Percentiles rank a stretch among this genome's conserved stretches.
These are phyloP conservation scores for Saccharomyces pastorianus DNA, from an alignment of 1,139 yeast genomes.

Conservation along the genomic window DNA sequence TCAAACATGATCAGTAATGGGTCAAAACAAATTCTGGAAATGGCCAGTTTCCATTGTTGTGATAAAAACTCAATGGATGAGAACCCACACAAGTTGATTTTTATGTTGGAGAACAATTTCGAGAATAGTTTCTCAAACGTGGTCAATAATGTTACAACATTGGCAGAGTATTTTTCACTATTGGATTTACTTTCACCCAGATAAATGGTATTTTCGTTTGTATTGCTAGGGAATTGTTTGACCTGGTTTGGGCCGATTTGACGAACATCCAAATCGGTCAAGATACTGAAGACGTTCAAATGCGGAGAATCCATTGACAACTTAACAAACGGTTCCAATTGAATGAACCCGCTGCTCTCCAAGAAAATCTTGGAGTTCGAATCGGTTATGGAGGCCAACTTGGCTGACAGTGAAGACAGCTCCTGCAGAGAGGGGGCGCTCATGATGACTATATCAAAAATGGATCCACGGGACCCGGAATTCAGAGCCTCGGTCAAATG, in stretches of 20 bases:
- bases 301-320: slow-evolving; percentile 30
- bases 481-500: slow-evolving; percentile 13
- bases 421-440: slow-evolving; percentile 44
- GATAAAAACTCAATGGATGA: slow-evolving; percentile 56
- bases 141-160: slow-evolving; percentile 17
- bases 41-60: slow-evolving; percentile 78
- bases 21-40: slow-evolving; percentile 70
- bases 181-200: slow-evolving; percentile 21
- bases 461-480: not conserved
- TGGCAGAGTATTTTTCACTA: slow-evolving; percentile 18
- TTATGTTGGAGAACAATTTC: slow-evolving; percentile 34
- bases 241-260: slow-evolving; percentile 31
- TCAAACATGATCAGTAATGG: slow-evolving; percentile 71
- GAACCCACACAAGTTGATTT: slow-evolving; percentile 26
- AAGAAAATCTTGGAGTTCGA: slow-evolving; percentile 45
- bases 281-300: slow-evolving; percentile 46
- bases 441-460: slow-evolving; percentile 44
- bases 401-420: slow-evolving; percentile 35
- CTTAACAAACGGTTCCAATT: slow-evolving; percentile 58
- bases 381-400: slow-evolving; percentile 32
- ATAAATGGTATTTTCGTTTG: slow-evolving; percentile 15
- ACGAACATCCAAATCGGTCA: slow-evolving; percentile 60
- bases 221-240: slow-evolving; percentile 27
- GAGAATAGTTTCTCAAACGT: slow-evolving; percentile 27
- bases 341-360: slow-evolving; percentile 65